Base-by-base conservation (phyloP, 306 rosid genomes). In the Fagus crenata region DNA sequence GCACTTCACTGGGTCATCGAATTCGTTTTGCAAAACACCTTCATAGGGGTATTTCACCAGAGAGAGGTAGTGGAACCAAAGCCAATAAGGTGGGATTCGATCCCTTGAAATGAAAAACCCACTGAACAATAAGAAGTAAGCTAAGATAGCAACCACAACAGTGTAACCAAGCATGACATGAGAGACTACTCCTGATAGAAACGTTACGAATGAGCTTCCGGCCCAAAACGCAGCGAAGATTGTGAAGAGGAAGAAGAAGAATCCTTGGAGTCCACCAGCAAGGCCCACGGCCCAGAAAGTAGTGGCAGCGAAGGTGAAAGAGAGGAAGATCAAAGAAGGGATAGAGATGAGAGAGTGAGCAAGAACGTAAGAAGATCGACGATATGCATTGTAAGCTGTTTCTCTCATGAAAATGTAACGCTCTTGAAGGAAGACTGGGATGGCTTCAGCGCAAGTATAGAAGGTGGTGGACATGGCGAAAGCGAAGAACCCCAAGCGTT, bases 361-460 rank as follows among this genome's bases (percentile, higher is more conserved):
- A 0, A 92, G 85, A 5, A 94, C 97, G 63, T 94, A 94, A 17
- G 97, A 92, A 8, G 97, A 94, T 2, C 98, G 86, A 5, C 98
- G 97, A 79, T 94, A 94, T 1, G 98, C 97, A 35, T 94, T 92
- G 88, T 89, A 86, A 2, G 97, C 95, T 0, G 98, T 94, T 73
- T 94, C 98, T 32, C 98, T 88, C 96, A 94, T 94, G 90, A 94
- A 94, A n/a, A 94, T 94, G 84, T 92, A 92, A 11, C 98, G 93
- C 70, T 94, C 98, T 82, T 94, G 98, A 49, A 94, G 93, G 78
- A 94, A 94, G 1, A 83, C 83, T 0, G 98, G 98, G 8, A 94
- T 84, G 32, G 97, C 96, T 76, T 94, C 98, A 0, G 98, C 98
- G 58, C 98, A 92, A 0, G 97, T 92, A 87, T 94, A 94, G 79